Conservation (phyloP, 805 yeast species). For the Hanseniaspora clermontiae region DNA sequence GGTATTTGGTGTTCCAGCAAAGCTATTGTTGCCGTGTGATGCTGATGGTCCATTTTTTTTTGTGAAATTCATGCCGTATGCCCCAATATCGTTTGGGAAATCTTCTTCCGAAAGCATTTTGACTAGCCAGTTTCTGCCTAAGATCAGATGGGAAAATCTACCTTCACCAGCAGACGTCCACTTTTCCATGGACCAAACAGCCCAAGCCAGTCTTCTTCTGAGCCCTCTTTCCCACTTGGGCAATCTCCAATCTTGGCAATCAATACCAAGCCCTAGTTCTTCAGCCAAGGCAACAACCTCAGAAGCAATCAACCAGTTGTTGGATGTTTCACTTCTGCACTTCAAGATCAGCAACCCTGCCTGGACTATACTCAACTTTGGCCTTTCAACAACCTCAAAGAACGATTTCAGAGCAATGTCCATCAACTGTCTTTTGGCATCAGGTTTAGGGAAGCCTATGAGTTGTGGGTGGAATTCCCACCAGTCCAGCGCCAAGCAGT, state of each 20-base stretch:
- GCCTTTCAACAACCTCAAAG: conserved; percentile 64
- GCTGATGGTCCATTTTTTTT: background rate
- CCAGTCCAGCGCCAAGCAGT: conserved; percentile 80
- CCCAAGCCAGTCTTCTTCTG: conserved; percentile 87
- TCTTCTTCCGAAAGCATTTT: conserved; percentile 53
- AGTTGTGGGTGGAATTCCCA: conserved; percentile 69
- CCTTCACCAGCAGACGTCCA: conserved; percentile 78
- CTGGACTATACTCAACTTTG: conserved; percentile 83
- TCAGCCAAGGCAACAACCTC: conserved; percentile 82
- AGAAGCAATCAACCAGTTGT: conserved; percentile 76
- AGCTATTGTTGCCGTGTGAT: background rate
- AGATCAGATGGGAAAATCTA: conserved; percentile 68
- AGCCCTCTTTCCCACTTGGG: conserved; percentile 93
- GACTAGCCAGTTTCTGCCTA: conserved; percentile 71
- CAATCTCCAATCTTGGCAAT: conserved; percentile 79
- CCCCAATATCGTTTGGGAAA: conserved; percentile 55
- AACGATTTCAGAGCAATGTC: conserved; percentile 55
- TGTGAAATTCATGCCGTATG: conserved; percentile 8
- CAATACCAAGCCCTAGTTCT: conserved; percentile 81
- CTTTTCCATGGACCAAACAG: conserved; percentile 81
- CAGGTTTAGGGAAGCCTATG: conserved; percentile 67
- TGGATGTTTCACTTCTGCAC: conserved; percentile 40
- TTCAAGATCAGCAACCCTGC: conserved; percentile 73
- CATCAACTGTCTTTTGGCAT: conserved; percentile 49
- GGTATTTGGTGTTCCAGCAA: conserved; percentile 6